Base-by-base conservation (phyloP, 2,329 filamentous ascomycete genomes). In the Aspergillus transmontanensis region DNA sequence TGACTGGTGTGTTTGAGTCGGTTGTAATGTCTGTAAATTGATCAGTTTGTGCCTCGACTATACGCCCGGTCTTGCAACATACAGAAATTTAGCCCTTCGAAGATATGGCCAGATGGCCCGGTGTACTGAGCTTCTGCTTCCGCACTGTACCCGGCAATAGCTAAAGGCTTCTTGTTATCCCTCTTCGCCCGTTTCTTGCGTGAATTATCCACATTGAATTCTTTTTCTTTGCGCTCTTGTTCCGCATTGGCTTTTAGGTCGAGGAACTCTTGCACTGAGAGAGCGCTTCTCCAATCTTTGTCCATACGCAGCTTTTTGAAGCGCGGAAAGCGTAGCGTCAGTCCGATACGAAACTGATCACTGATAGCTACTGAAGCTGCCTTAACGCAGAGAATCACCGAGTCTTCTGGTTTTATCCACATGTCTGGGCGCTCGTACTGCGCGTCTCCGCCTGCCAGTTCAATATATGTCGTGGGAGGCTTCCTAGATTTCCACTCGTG, bases 391-490 rank as follows among this genome's bases (percentile, higher is more conserved):
- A 99, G 71, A 1, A 99, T 93, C 19, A 99, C 78, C 0, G 94
- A 97, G 64, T 98, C 92, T 58, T 87, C 88, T 0, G 95, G 93
- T 39, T 90, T 89, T 72, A 99, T 98, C 94, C 94, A 99, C 59
- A 94, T 86, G 72, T 99, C 94, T 0, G 95, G 95, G 54, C 85
- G 83, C 76, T 98, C 94, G 65, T 86, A 83, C 72, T 95, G 90
- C 10, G 84, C 82, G 60, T 91, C 89, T 14, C 90, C 90, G 11
- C 93, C 93, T 3, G 88, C 94, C 2, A 98, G 86, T 71, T 94
- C 90, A 63, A 99, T 89, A 73, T 89, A 93, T 61, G 91, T 83
- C 1, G 83, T 88, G 0, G 95, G 94, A 2, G 94, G 93, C 48
- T 86, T 89, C 67, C 87, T 89, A 0, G 83, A 73, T 75, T 97